A percentile compares a stretch with the other conserved stretches of the same genome.
Evolutionary conservation across 2,329 filamentous ascomycete genomes (phyloP).

Genomic region (Sporothrix humicola): DNA sequence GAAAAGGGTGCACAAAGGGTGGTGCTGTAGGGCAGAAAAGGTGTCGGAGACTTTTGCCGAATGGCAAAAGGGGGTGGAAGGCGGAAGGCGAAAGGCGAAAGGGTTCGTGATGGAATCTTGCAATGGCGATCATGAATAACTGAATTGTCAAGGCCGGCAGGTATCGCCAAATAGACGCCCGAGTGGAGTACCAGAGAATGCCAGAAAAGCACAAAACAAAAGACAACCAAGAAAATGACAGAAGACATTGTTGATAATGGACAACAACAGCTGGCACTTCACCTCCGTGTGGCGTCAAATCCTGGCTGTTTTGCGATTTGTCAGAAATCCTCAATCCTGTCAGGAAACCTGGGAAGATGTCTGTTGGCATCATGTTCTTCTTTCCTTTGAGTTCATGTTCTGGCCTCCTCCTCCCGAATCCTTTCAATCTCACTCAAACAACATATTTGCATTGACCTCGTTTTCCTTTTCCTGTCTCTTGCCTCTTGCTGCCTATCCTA

Average conservation of each 20-base stretch:
- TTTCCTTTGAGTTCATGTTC: background rate
- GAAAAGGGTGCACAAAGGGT: background rate
- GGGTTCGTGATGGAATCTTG: no score
- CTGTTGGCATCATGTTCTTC: background rate
- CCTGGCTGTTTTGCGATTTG: constrained; percentile 15
- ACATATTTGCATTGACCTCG: background rate
- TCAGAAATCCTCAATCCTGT: background rate
- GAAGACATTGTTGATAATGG: no score
- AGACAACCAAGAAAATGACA: no score
- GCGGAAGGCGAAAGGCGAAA: no score
- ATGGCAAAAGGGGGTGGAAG: background rate
- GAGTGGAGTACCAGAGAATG: constrained; percentile 7
- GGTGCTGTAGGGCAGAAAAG: no score
- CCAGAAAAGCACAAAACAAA: background rate
- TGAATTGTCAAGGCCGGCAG: background rate
- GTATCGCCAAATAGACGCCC: background rate
- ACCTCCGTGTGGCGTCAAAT: constrained; percentile 18
- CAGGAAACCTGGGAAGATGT: no score
- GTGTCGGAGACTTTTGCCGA: background rate
- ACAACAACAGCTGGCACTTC: no score
- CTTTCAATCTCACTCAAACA: no score
- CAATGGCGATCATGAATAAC: no score
- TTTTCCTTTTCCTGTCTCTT: background rate
- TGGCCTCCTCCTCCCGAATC: background rate
- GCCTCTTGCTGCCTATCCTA: background rate